phyloP scores from a whole-genome alignment of 192 early-diverging fungal species.

The Coemansia sp. region DNA sequence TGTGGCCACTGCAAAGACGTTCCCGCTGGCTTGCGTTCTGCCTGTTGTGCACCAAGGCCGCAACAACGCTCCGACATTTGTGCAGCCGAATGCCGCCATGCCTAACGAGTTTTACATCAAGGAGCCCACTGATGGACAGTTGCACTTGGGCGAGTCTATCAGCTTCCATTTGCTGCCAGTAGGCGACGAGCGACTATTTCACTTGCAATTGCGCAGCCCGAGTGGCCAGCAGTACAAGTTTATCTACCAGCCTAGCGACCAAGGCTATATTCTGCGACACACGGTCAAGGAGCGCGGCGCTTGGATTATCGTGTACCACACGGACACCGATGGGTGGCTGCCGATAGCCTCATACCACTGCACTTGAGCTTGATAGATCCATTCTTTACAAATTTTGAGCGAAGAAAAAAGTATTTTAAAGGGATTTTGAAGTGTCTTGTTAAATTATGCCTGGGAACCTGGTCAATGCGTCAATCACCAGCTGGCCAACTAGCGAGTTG shows the following conservation, averaged over 20 bases:
- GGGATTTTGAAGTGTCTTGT: not conserved
- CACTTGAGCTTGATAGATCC: slow-evolving; percentile 5
- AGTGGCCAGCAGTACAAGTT: slow-evolving; percentile 54
- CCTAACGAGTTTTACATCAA: slow-evolving; percentile 57
- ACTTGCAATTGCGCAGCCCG: slow-evolving; percentile 53
- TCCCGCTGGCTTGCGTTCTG: slow-evolving; percentile 47
- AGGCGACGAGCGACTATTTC: slow-evolving; percentile 51
- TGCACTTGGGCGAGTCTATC: slow-evolving; percentile 45
- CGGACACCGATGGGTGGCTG: slow-evolving; percentile 52
- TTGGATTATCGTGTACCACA: slow-evolving; percentile 55
- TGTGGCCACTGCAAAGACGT: slow-evolving; percentile 42
- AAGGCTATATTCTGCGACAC: slow-evolving; percentile 53
- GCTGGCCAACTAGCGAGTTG: slow-evolving; percentile 36
- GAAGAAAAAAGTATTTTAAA: not conserved
- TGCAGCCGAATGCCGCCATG: slow-evolving; percentile 44
- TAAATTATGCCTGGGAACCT: slow-evolving; percentile 45
- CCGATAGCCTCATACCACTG: slow-evolving; percentile 52
- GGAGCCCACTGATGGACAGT: slow-evolving; percentile 42
- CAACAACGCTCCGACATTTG: slow-evolving; percentile 40
- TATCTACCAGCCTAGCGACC: slow-evolving; percentile 55
- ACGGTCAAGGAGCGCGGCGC: slow-evolving; percentile 56
- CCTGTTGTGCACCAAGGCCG: slow-evolving; percentile 40
- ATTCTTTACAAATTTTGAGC: not conserved
- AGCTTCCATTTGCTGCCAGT: slow-evolving; percentile 52
- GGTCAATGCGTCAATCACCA: slow-evolving; percentile 35